Percentiles rank a stretch among this genome's conserved stretches.
phyloP scores from a whole-genome alignment of 1,139 yeast genomes.

The Diutina mesorugosa region DNA sequence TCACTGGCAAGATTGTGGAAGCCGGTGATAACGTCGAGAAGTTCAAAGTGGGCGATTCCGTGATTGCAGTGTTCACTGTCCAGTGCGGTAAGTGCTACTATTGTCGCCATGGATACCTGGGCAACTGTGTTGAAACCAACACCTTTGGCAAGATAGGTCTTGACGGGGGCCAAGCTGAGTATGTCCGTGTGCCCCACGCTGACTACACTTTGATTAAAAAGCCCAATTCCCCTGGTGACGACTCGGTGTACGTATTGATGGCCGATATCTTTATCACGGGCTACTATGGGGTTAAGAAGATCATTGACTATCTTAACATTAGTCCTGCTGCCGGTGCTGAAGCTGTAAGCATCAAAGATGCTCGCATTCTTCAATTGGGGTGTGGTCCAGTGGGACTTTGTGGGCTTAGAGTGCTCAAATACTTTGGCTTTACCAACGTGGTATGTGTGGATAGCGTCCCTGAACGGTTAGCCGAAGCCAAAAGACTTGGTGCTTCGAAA shows the following conservation, averaged over 20 bases:
- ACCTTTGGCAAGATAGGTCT: slow-evolving; percentile 43
- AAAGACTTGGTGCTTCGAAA: slow-evolving; percentile 26
- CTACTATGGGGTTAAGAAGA: slow-evolving; percentile 41
- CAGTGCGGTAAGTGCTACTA: slow-evolving; percentile 48
- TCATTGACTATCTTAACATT: slow-evolving; percentile 10
- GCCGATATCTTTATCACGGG: slow-evolving; percentile 62
- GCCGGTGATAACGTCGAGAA: slow-evolving; percentile 21
- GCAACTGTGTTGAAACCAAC: slow-evolving; percentile 37
- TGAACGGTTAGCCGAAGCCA: slow-evolving; percentile 33
- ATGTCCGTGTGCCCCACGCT: slow-evolving; percentile 45
- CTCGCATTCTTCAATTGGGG: slow-evolving; percentile 39
- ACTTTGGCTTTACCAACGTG: slow-evolving; percentile 31
- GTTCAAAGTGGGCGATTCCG: slow-evolving; percentile 30
- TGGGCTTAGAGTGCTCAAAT: slow-evolving; percentile 33
- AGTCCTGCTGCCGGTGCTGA: slow-evolving; percentile 6
- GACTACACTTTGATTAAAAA: slow-evolving; percentile 32
- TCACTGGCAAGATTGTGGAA: slow-evolving; percentile 27
- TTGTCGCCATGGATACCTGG: slow-evolving; percentile 38
- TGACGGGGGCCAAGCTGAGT: slow-evolving; percentile 52
- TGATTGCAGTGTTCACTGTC: slow-evolving; percentile 37
- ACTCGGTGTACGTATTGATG: slow-evolving; percentile 38
- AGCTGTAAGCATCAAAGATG: slow-evolving; percentile 11
- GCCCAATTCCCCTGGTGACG: slow-evolving; percentile 17
- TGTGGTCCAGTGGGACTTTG: slow-evolving; percentile 59
- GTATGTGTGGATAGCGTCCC: slow-evolving; percentile 41